Base-by-base conservation (phyloP, 2,329 filamentous ascomycete genomes). In the Samsoniella hepiali region DNA sequence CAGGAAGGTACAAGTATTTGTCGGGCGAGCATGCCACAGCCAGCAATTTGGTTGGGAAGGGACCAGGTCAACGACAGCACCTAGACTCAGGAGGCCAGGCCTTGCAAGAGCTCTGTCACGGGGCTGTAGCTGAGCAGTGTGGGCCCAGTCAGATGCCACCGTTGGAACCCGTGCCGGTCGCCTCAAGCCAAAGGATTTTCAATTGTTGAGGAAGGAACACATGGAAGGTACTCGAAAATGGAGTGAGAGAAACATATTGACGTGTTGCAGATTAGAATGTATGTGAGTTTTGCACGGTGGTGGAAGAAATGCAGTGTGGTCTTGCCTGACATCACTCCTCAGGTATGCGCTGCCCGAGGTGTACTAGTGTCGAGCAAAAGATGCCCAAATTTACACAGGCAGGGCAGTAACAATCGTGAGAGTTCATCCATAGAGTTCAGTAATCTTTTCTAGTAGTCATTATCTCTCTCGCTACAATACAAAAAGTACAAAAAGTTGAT, bases 91-190 rank as follows among this genome's bases (percentile, higher is more conserved):
- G 22, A 49, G 27, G 45, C 34, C 32, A 29, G 29, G 47, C 47
- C 27, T 27, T 50, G 27, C 27, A 50, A 13, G 27, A 50, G 47
- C 47, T 13, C 34, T 45, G 57, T 59, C 57, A 59, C 57, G 57
- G 45, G 57, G 57, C 29, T 36, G 42, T 17, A 13, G 44, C 56
- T 29, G 22, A 27, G 58, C 38, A 1, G 15, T 47, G 59, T 61
- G 59, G 59, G 32, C 51, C 59, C 42, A 56, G 59, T 55, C 59
- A 62, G 59, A 62, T 62, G 51, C 59, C 50, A 49, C 40, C 11
- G 11, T 49, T 55, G n/a, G 51, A 22, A 56, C 59, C 32, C 42
- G 42, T 49, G 59, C 40, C 32, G 34, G 17, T 38, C 6, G n/a
- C 22, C n/a, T 27, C 29, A 27, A 3, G 38, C 13, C 36, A 34